Conservation (phyloP, 495 filamentous ascomycete genomes). For the Viridothelium virens region DNA sequence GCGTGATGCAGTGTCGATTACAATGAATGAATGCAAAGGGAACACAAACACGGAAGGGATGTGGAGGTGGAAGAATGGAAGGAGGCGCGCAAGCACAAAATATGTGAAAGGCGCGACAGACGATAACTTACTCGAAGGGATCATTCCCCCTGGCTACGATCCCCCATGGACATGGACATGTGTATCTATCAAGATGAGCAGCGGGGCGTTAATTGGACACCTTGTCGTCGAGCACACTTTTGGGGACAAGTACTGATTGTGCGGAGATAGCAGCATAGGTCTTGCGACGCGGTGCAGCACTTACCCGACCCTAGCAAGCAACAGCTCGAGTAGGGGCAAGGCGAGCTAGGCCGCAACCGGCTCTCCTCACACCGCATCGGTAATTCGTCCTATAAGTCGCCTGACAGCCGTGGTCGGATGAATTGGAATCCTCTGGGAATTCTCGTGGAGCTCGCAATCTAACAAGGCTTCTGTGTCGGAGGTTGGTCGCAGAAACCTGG, state of each 20-base stretch:
- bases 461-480: neutral
- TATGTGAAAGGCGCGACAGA: conserved; percentile 11
- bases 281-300: neutral
- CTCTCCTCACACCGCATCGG: neutral
- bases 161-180: neutral
- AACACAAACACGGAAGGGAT: neutral
- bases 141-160: neutral
- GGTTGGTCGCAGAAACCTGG: neutral
- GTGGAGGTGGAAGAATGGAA: neutral
- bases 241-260: neutral
- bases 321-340: neutral
- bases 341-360: neutral
- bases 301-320: neutral
- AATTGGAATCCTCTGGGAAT: neutral
- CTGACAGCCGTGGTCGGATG: neutral
- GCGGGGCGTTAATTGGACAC: conserved; percentile 5
- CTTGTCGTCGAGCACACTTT: neutral
- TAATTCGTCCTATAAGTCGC: neutral
- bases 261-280: neutral
- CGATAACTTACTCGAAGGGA: neutral
- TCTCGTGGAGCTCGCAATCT: neutral
- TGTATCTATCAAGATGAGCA: conserved; percentile 8
- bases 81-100: neutral
- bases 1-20: neutral
- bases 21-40: conserved; percentile 1